phyloP scores from a whole-genome alignment of 345 rosid genomes.

The Eutrema heterophyllum region DNA sequence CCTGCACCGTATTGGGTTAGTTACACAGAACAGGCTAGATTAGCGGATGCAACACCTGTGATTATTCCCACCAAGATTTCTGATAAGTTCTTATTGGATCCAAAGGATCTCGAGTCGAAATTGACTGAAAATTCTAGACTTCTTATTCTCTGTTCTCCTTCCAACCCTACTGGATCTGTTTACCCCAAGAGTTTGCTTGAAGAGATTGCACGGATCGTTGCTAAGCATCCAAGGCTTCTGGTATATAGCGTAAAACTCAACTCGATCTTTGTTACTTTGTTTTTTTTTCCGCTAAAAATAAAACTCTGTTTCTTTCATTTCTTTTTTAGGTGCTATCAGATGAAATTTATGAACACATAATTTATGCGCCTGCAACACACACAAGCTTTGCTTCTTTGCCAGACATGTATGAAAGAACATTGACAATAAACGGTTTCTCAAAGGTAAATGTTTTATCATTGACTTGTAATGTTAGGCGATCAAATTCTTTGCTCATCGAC shows the following conservation, averaged over 20 bases:
- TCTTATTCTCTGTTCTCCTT: slow-evolving; percentile 88
- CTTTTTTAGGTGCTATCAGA: slow-evolving; percentile 74
- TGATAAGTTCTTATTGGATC: slow-evolving; percentile 82
- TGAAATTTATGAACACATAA: slow-evolving; percentile 97
- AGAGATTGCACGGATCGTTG: slow-evolving; percentile 76
- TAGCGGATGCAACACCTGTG: slow-evolving; percentile 94
- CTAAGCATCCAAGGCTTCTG: slow-evolving; percentile 96
- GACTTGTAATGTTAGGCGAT: background rate
- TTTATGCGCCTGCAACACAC: slow-evolving; percentile 87
- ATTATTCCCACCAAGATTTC: slow-evolving; percentile 78
- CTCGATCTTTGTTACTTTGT: background rate
- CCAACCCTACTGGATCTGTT: slow-evolving; percentile 98
- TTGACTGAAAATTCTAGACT: slow-evolving; percentile 83
- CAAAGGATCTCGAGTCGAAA: slow-evolving; percentile 66
- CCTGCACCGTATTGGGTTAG: slow-evolving; percentile 98
- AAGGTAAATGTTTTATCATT: slow-evolving; percentile 49
- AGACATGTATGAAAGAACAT: slow-evolving; percentile 89
- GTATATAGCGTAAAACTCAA: slow-evolving; percentile 31
- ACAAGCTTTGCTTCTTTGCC: slow-evolving; percentile 96
- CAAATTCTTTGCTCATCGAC: background rate
- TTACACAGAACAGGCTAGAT: slow-evolving; percentile 93
- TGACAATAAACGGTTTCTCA: slow-evolving; percentile 93
- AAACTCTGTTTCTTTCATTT: background rate
- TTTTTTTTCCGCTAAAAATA: background rate
- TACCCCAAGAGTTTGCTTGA: slow-evolving; percentile 86